Evolutionary conservation across 2,329 filamentous ascomycete genomes (phyloP).

Genomic region (Ophiostoma himal-ulmi): DNA sequence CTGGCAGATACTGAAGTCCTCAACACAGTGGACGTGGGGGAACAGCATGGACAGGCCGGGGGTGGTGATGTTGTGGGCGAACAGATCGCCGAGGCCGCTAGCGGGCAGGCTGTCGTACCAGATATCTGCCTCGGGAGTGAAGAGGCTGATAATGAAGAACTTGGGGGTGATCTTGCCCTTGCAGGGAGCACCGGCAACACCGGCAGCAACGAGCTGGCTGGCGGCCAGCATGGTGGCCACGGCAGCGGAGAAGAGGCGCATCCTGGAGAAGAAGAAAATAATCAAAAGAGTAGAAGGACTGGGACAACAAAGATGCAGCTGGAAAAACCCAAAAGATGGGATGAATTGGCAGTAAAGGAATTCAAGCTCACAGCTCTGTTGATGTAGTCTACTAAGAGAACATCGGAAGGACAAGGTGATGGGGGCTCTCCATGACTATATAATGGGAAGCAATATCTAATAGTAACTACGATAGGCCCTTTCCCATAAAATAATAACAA

Average conservation of each 20-base stretch:
- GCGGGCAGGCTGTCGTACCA: constrained; percentile 52
- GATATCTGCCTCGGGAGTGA: constrained; percentile 53
- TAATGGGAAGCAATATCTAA: not conserved
- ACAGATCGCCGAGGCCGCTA: constrained; percentile 48
- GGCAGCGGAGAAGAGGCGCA: constrained; percentile 23
- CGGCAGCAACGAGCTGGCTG: constrained; percentile 16
- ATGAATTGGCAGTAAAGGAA: constrained; percentile 8
- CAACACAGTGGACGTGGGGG: constrained; percentile 59
- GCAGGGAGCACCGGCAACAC: not conserved
- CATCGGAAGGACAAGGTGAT: not conserved
- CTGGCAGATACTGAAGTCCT: constrained; percentile 58
- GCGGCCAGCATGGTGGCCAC: constrained; percentile 21
- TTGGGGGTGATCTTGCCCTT: constrained; percentile 46
- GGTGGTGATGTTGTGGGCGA: constrained; percentile 51
- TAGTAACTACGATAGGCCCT: not conserved
- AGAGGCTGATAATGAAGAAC: constrained; percentile 59
- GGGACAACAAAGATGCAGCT: not conserved
- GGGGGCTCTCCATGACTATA: constrained; percentile 5
- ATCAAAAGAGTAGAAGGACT: not conserved
- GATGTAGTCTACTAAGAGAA: constrained; percentile 1
- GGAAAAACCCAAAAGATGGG: not conserved
- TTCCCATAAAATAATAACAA: not conserved
- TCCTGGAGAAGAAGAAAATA: constrained; percentile 9
- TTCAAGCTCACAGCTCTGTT: not conserved
- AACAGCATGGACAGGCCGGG: constrained; percentile 61